A percentile compares a stretch with the other conserved stretches of the same genome.
These are phyloP conservation scores for Achaetomiella virescens DNA, from an alignment of 495 filamentous ascomycete species.

Conservation along the genomic window DNA sequence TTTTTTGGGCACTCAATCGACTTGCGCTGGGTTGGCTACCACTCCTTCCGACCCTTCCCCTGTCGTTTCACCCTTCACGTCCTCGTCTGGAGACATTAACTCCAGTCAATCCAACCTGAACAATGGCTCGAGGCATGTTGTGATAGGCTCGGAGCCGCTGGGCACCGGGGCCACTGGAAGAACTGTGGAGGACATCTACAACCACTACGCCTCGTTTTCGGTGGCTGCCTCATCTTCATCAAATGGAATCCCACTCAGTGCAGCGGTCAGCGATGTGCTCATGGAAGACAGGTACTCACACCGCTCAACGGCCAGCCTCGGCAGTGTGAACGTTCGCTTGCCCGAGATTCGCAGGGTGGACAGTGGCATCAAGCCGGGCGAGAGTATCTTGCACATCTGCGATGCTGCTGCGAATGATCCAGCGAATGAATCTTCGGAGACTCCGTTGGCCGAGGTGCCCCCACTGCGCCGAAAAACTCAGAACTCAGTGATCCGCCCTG, in stretches of 20 bases:
- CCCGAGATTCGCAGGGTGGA: neutral
- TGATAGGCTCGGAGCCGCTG: neutral
- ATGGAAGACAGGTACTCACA: neutral
- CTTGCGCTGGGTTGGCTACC: neutral
- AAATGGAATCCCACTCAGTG: neutral
- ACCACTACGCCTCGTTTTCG: constrained; percentile 19
- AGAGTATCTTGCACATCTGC: constrained; percentile 1
- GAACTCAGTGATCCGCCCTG: neutral
- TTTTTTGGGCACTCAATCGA: neutral
- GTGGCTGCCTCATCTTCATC: constrained; percentile 7
- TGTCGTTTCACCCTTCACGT: neutral
- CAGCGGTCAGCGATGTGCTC: neutral
- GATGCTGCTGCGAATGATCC: too few relatives aligned
- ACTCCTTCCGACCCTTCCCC: neutral
- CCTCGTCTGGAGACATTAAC: neutral
- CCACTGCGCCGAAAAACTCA: neutral
- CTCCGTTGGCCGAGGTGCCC: constrained; percentile 10
- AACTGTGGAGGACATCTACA: constrained; percentile 29
- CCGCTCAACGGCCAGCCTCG: neutral
- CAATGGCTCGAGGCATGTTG: neutral
- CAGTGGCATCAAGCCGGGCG: neutral
- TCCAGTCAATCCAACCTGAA: neutral
- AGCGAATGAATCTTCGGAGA: neutral
- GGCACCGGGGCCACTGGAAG: constrained; percentile 25
- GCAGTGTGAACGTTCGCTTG: neutral